Evolutionary conservation across 2,329 filamentous ascomycete species (phyloP), one percentile per base, ranked within the genome.

Genomic region (Thyridium curvatum): DNA sequence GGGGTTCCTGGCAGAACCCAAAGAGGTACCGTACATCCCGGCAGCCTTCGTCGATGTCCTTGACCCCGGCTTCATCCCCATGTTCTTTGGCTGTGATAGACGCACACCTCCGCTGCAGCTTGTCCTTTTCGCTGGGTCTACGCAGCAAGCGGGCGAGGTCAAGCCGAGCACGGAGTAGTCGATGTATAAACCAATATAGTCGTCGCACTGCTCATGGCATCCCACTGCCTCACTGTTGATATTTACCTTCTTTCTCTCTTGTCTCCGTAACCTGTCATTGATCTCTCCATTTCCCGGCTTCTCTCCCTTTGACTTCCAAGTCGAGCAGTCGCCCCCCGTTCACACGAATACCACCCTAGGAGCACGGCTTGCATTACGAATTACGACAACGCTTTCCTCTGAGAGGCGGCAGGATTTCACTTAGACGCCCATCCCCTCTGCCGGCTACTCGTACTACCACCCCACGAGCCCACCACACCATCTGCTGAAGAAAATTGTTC

Each of bases 1-100:
- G 48, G 32, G 50, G 51, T 53, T 49, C 47, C 28, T 29, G 21
- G 28, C 35, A 18, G 10, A 10, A 26, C 28, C 18, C 17, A 18
- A 2, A 26, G 21, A 26, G 21, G 21, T 26, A 26, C 21, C 10
- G 21, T 26, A 26, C 21, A 26, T 26, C 21, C 21, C 21, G 21
- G 21, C 21, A 26, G 21, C 21, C 6, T 10, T 26, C 21, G 10
- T 26, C 21, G 21, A 26, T 10, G 21, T 26, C 21, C n/a, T 34
- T 45, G 32, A 39, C 46, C 47, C 48, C 40, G 44, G 47, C 21
- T 35, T 41, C 35, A 37, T 30, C 37, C 34, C 47, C 46, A 44
- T 49, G 43, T 46, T 49, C 52, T 53, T 51, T 48, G 48, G 44
- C 40, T 44, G 41, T 26, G 36, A 45, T 43, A 50, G 47, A 43